Base-by-base conservation (phyloP, 495 filamentous ascomycete genomes). In the Geopyxis carbonaria region DNA sequence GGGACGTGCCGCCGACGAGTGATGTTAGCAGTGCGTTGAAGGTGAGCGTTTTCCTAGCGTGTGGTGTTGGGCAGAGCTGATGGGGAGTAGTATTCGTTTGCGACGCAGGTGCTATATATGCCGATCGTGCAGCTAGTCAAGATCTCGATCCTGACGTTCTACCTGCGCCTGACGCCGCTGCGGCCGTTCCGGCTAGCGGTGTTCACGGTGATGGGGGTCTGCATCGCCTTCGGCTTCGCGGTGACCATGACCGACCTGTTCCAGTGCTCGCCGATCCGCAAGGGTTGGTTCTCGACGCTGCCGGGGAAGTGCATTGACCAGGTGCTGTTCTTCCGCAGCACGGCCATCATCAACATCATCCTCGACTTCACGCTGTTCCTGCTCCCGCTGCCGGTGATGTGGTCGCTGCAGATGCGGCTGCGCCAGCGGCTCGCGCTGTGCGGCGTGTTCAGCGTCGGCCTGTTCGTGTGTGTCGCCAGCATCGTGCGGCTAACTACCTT, bases 41-140 rank as follows among this genome's bases (percentile, higher is more conserved):
- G n/a, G n/a, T n/a, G n/a, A n/a, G n/a, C n/a, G n/a, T n/a, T n/a
- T n/a, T n/a, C n/a, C n/a, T n/a, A n/a, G n/a, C n/a, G n/a, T n/a
- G n/a, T n/a, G n/a, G n/a, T n/a, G n/a, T n/a, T n/a, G n/a, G n/a
- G n/a, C n/a, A n/a, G n/a, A n/a, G n/a, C n/a, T n/a, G n/a, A n/a
- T n/a, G n/a, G n/a, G n/a, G n/a, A n/a, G n/a, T n/a, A n/a, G n/a
- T n/a, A n/a, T n/a, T 43, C 41, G 20, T 43, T 38, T 11, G 41
- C 38, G 16, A 34, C 38, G 7, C 41, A 43, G 38, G 32, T 38
- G 9, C 33, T 43, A 2, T 43, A 43, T 29, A 43, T 43, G 41
- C 41, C 41, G 24, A 43, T 43, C 22, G 27, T 43, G 6, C 19
- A 36, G n/a, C 16, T 22, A 11, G 38, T 34, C 6, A 43, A 31